phyloP scores from a whole-genome alignment of 1,139 yeast genomes.

The Candida tropicalis region DNA sequence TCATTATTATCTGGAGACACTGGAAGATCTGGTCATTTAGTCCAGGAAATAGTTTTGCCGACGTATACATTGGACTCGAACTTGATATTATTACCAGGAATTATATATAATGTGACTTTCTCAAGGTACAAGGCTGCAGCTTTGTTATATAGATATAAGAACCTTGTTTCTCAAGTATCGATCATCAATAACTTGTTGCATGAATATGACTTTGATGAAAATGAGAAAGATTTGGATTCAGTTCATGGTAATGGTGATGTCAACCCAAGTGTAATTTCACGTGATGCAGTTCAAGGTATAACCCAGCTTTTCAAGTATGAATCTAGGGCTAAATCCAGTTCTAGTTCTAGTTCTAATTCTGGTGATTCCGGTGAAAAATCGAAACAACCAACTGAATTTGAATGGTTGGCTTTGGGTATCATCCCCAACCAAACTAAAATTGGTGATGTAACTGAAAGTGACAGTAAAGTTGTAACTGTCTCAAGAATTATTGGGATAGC shows the following conservation, averaged over 20 bases:
- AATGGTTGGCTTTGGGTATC: slow-evolving; percentile 44
- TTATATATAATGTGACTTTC: slow-evolving; percentile 58
- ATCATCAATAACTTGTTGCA: slow-evolving; percentile 33
- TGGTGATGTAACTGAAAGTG: slow-evolving; percentile 18
- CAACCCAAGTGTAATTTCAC: slow-evolving; percentile 31
- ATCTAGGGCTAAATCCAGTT: slow-evolving; percentile 15
- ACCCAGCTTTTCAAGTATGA: slow-evolving; percentile 28
- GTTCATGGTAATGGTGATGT: not conserved
- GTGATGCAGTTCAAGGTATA: slow-evolving; percentile 41
- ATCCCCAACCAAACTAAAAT: slow-evolving; percentile 44
- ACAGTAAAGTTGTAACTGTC: slow-evolving; percentile 41
- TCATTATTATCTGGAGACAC: not conserved
- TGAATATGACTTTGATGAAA: slow-evolving; percentile 34
- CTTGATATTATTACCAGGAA: slow-evolving; percentile 61
- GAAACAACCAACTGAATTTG: slow-evolving; percentile 25
- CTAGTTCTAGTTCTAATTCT: too few species aligned
- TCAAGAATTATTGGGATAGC: slow-evolving; percentile 52
- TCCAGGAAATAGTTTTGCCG: slow-evolving; percentile 29
- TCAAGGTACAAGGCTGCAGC: slow-evolving; percentile 51
- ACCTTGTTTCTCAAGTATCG: slow-evolving; percentile 31
- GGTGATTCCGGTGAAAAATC: not conserved
- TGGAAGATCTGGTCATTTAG: slow-evolving; percentile 1
- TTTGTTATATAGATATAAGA: slow-evolving; percentile 41
- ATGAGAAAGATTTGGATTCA: not conserved
- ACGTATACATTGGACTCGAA: slow-evolving; percentile 46